Percentiles rank a stretch among this genome's conserved stretches.
Conservation (phyloP, 2,329 filamentous ascomycete species). For the Claviceps purpurea region DNA sequence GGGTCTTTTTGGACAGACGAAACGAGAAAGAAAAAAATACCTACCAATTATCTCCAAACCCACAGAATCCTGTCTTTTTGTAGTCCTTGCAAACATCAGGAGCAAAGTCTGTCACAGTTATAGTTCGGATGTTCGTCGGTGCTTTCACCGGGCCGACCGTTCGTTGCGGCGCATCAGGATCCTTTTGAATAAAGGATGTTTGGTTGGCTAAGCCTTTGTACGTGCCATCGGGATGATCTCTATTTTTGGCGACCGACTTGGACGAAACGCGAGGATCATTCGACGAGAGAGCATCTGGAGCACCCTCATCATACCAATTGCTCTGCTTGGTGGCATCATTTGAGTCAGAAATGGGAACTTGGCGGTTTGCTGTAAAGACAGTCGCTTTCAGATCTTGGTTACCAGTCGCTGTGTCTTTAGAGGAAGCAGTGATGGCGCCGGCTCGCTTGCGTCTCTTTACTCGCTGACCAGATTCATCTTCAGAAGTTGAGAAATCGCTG, state of each 20-base stretch:
- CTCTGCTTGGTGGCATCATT: slow-evolving; percentile 84
- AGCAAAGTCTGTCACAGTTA: slow-evolving; percentile 81
- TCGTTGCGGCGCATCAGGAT: slow-evolving; percentile 56
- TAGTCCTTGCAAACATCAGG: slow-evolving; percentile 95
- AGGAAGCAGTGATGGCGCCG: slow-evolving; percentile 52
- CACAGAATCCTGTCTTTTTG: slow-evolving; percentile 53
- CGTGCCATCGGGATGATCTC: slow-evolving; percentile 42
- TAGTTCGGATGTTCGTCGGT: slow-evolving; percentile 76
- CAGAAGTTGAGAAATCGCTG: slow-evolving; percentile 49
- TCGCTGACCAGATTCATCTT: slow-evolving; percentile 61
- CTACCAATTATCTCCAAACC: slow-evolving; percentile 29
- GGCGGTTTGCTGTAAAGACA: slow-evolving; percentile 47
- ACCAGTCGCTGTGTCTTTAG: slow-evolving; percentile 27
- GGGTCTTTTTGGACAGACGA: background rate
- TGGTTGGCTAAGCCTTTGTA: slow-evolving; percentile 68
- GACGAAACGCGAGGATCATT: slow-evolving; percentile 48
- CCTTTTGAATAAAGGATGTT: slow-evolving; percentile 65
- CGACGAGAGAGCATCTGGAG: slow-evolving; percentile 29
- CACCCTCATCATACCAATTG: slow-evolving; percentile 79
- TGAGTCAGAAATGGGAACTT: slow-evolving; percentile 46
- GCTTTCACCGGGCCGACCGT: slow-evolving; percentile 78
- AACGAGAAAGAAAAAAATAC: background rate
- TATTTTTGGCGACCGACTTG: slow-evolving; percentile 23
- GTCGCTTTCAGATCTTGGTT: slow-evolving; percentile 32
- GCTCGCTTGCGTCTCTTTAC: slow-evolving; percentile 67